A percentile compares a stretch with the other conserved stretches of the same genome.
phyloP scores from a whole-genome alignment of 129 eudicot species.

The Flaveria robusta region DNA sequence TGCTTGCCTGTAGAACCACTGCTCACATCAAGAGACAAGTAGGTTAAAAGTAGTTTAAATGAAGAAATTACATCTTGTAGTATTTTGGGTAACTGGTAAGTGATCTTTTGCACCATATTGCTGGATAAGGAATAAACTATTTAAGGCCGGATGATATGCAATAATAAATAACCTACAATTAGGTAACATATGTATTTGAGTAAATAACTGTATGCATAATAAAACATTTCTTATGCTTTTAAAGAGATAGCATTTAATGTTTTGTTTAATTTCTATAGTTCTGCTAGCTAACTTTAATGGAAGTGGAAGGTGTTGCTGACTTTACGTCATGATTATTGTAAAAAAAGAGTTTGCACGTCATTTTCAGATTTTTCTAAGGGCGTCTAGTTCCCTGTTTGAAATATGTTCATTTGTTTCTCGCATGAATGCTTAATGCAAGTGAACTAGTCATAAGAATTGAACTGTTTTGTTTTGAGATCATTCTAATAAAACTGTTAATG shows the following conservation, averaged over 20 bases:
- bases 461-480: neutral
- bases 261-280: neutral
- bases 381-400: neutral
- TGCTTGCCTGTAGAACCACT: too few species aligned
- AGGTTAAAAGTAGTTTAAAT: neutral
- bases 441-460: neutral
- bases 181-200: neutral
- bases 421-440: neutral
- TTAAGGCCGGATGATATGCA: neutral
- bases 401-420: neutral
- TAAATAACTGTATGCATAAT: neutral
- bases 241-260: neutral
- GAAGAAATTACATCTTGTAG: neutral
- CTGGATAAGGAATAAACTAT: neutral
- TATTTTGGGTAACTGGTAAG: neutral
- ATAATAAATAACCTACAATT: neutral
- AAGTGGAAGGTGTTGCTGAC: too few species aligned
- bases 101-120: neutral
- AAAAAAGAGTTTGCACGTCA: too few species aligned
- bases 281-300: too few species aligned
- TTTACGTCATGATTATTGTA: too few species aligned
- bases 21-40: neutral
- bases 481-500: slow-evolving; percentile 29
- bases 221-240: too few species aligned
- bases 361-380: neutral